phyloP scores from a whole-genome alignment of 768 basidiomycete genomes.

The Tylopilus plumbeoviolaceoides region DNA sequence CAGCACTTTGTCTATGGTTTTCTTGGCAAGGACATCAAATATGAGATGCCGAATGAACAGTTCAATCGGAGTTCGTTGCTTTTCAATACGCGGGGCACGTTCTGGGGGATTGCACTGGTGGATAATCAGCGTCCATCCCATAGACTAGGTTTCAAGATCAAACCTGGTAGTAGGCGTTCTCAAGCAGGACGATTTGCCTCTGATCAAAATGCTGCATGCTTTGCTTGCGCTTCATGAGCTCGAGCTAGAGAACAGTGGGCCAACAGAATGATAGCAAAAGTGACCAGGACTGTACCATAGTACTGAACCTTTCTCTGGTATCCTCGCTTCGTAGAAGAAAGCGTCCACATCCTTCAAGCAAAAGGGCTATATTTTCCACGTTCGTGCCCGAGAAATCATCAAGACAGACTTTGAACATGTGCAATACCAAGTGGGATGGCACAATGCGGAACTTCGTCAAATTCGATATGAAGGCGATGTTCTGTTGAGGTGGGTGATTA shows the following conservation, averaged over 20 bases:
- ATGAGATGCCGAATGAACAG: conserved; percentile 95
- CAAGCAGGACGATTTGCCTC: conserved; percentile 81
- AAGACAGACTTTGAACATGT: conserved; percentile 95
- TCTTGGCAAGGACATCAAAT: conserved; percentile 88
- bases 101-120: conserved; percentile 94
- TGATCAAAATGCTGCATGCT: conserved; percentile 90
- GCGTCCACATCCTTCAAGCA: conserved; percentile 92
- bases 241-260: conserved; percentile 55
- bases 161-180: conserved; percentile 98
- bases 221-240: conserved; percentile 94
- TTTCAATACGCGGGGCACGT: conserved; percentile 78
- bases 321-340: conserved; percentile 86
- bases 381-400: conserved; percentile 94
- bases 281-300: conserved; percentile 58
- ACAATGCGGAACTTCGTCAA: conserved; percentile 95
- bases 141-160: neutral
- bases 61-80: conserved; percentile 81
- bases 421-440: conserved; percentile 86
- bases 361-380: conserved; percentile 86
- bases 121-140: conserved; percentile 10
- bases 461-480: conserved; percentile 82
- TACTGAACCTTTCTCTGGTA: conserved; percentile 79
- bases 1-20: conserved; percentile 93
- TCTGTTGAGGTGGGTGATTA: conserved; percentile 44
- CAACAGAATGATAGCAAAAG: neutral